phyloP scores from a whole-genome alignment of 192 early-diverging fungal genomes.

The Blastocladiella britannica region DNA sequence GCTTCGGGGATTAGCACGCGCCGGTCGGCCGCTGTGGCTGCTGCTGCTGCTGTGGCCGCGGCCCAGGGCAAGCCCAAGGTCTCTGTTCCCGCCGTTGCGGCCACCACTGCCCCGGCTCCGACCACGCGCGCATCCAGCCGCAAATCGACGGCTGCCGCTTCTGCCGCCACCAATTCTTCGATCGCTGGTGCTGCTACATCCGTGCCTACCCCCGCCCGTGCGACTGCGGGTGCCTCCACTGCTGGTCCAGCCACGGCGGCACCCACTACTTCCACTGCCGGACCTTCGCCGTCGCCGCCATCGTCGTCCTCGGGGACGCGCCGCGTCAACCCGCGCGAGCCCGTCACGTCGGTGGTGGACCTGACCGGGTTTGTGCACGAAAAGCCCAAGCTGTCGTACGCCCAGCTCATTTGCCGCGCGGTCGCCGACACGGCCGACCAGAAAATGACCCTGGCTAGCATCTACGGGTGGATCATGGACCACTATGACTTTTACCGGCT shows the following conservation, averaged over 20 bases:
- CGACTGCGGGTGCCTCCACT: too few relatives aligned
- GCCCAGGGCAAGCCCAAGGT: not conserved
- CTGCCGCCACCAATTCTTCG: too few relatives aligned
- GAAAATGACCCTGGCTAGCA: not conserved
- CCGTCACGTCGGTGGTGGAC: not conserved
- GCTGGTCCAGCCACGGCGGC: too few relatives aligned
- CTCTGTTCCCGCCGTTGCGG: not conserved
- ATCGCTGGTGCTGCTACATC: not conserved
- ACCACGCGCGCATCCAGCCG: not conserved
- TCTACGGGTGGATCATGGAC: not conserved
- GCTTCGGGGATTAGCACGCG: too few relatives aligned
- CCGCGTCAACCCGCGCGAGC: not conserved
- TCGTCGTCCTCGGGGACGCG: not conserved
- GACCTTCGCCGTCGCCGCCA: not conserved
- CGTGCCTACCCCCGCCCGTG: not conserved
- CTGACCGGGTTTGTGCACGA: not conserved
- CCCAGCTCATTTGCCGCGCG: not conserved
- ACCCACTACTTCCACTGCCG: not conserved
- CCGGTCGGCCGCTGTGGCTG: not conserved
- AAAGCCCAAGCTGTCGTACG: not conserved
- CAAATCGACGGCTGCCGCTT: too few relatives aligned
- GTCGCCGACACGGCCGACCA: not conserved
- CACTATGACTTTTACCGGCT: not conserved
- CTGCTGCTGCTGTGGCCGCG: not conserved
- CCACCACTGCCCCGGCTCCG: not conserved